Base-by-base conservation (phyloP, 352 stramenopile species). In the Pythium myriotylum region DNA sequence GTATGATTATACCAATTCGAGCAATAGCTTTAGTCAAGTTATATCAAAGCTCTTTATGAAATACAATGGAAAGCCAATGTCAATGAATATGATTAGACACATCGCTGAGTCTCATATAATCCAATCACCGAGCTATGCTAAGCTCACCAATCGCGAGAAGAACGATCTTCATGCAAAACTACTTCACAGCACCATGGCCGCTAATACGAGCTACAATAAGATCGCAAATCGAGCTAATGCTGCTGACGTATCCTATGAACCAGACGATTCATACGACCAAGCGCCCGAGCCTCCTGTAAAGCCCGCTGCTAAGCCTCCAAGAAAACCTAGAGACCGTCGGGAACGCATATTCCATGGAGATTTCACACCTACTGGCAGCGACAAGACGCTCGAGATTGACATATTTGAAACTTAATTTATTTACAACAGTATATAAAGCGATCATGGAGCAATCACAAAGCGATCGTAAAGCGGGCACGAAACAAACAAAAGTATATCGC, bases 21-120 rank as follows among this genome's bases (percentile, higher is more conserved):
- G 42, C 49, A 60, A 50, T 59, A 50, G 58, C 37, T 66, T 66
- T 20, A 59, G 58, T 66, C 41, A 59, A 20, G 24, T 66, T 48
- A 17, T 66, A 46, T 66, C 58, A 26, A 49, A 55, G 6, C 40
- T 59, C 0, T 66, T 66, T 41, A 26, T 54, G 19, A 59, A 59
- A 27, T 66, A 66, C 49, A 66, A 66, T 49, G 58, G 58, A 39
- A 66, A 66, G 32, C 58, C 58, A 40, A 66, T 66, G 49, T 59
- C 35, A 51, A 66, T 66, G 58, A 66, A 66, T 45, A 66, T 66
- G 49, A 66, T 66, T 26, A 48, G 58, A 27, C 58, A 66, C 39
- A 66, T 66, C 39, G 48, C 42, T 54, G 58, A 66, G 40, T 66
- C 58, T 45, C 58, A 66, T 51, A 27, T 66, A 6, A 66, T 66